Conservation (phyloP, 2,329 filamentous ascomycete species). For the Penicillium expansum region DNA sequence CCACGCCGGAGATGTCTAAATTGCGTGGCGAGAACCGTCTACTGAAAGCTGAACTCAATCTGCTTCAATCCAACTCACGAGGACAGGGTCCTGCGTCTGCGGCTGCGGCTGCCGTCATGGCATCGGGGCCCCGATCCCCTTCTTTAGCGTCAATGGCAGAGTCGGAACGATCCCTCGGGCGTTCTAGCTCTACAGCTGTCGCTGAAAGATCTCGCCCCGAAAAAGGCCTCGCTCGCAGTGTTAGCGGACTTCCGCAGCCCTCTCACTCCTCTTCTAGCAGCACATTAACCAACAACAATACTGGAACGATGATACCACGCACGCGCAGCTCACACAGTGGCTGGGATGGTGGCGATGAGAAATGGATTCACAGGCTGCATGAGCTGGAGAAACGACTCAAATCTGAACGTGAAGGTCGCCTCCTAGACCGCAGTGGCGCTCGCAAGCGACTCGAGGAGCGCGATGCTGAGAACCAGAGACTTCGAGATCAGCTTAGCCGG, state of each 20-base stretch:
- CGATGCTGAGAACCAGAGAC: conserved; percentile 69
- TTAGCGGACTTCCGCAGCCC: conserved; percentile 36
- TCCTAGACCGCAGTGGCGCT: conserved; percentile 81
- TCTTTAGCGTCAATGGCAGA: conserved; percentile 26
- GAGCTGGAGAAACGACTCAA: conserved; percentile 88
- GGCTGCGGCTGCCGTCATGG: conserved; percentile 37
- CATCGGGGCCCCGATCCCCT: conserved; percentile 20
- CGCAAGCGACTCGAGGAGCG: conserved; percentile 74
- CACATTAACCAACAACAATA: conserved; percentile 32
- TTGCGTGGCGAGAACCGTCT: conserved; percentile 60
- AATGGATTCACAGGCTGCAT: conserved; percentile 80
- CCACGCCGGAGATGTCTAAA: conserved; percentile 56
- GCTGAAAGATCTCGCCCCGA: conserved; percentile 28
- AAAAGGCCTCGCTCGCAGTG: conserved; percentile 30
- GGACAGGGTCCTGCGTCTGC: conserved; percentile 49
- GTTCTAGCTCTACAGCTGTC: conserved; percentile 56
- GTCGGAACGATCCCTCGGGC: conserved; percentile 48
- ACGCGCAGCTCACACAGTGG: conserved; percentile 22
- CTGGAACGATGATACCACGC: conserved; percentile 26
- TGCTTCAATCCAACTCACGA: conserved; percentile 65
- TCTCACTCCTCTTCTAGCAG: conserved; percentile 34
- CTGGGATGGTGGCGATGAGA: conserved; percentile 57
- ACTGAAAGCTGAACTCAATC: conserved; percentile 62
- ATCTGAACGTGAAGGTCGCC: conserved; percentile 79
- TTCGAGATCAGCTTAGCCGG: conserved; percentile 63